These are phyloP conservation scores for Elsinoe batatas DNA, from an alignment of 2,329 filamentous ascomycete genomes.

Conservation along the genomic window DNA sequence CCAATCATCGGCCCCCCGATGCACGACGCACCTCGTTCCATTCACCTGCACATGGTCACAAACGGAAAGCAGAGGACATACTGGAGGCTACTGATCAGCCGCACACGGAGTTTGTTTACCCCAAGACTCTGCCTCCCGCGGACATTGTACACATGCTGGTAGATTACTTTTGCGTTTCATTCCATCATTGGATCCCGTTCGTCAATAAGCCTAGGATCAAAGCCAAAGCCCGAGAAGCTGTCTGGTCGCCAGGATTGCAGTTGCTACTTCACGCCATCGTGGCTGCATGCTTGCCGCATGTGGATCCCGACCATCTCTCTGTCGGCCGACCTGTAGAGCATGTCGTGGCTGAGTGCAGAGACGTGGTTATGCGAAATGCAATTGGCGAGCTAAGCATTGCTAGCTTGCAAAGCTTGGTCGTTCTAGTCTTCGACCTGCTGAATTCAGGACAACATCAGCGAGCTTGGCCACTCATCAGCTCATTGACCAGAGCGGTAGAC, in stretches of 20 bases:
- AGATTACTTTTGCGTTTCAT: slow-evolving; percentile 1
- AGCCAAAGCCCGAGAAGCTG: not conserved
- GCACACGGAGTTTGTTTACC: not conserved
- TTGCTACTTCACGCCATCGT: slow-evolving; percentile 10
- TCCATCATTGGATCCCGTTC: not conserved
- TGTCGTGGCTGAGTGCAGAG: not conserved
- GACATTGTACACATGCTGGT: not conserved
- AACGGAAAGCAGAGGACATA: not conserved
- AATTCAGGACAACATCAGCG: slow-evolving; percentile 3
- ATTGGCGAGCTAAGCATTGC: slow-evolving; percentile 1
- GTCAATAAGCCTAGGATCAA: slow-evolving; percentile 3
- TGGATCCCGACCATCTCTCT: not conserved
- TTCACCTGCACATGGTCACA: not conserved
- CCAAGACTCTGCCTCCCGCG: not conserved
- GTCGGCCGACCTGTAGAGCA: not conserved
- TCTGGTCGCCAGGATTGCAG: not conserved
- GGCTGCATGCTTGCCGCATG: not conserved
- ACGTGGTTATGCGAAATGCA: not conserved
- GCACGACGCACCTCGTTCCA: not conserved
- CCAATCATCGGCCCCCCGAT: not conserved
- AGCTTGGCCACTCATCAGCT: slow-evolving; percentile 7
- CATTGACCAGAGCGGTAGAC: slow-evolving; percentile 7
- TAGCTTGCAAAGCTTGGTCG: slow-evolving; percentile 5
- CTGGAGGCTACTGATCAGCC: not conserved
- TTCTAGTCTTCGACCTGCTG: not conserved